These are phyloP conservation scores for Orobanche coerulescens DNA, from an alignment of 257 asterid species.

Conservation along the genomic window DNA sequence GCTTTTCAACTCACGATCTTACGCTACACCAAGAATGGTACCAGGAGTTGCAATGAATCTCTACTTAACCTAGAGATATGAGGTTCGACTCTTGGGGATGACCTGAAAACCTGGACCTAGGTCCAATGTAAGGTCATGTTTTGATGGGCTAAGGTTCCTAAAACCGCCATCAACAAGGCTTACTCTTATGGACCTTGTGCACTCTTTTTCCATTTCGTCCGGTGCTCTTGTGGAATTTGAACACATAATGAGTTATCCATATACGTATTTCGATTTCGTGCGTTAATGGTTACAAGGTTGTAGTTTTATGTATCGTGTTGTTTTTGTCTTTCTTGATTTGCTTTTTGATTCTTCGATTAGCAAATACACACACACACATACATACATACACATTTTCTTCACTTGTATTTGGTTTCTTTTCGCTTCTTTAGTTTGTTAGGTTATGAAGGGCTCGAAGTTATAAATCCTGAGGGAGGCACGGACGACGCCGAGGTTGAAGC, in stretches of 20 bases:
- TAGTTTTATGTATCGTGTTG: neutral
- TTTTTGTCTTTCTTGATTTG: neutral
- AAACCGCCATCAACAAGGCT: too few species aligned
- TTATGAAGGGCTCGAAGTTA: constrained; percentile 55
- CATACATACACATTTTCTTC: neutral
- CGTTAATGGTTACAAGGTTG: neutral
- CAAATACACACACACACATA: neutral
- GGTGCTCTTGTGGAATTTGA: neutral
- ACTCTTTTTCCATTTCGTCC: too few species aligned
- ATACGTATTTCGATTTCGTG: neutral
- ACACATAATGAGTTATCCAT: neutral
- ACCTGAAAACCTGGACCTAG: too few species aligned
- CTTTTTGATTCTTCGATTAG: neutral
- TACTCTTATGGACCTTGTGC: too few species aligned
- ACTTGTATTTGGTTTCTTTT: neutral
- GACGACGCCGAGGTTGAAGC: constrained; percentile 61
- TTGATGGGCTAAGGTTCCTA: too few species aligned
- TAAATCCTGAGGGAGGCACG: constrained; percentile 63
- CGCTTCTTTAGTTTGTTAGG: constrained; percentile 38
- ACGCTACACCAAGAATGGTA: too few species aligned
- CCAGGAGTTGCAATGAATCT: too few species aligned
- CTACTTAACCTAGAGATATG: too few species aligned
- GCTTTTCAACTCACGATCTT: too few species aligned
- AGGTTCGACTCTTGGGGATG: too few species aligned
- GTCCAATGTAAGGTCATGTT: too few species aligned